Evolutionary conservation across 2,329 filamentous ascomycete species (phyloP), one percentile per base, ranked within the genome.

Genomic region (Pseudofabraea citricarpa): DNA sequence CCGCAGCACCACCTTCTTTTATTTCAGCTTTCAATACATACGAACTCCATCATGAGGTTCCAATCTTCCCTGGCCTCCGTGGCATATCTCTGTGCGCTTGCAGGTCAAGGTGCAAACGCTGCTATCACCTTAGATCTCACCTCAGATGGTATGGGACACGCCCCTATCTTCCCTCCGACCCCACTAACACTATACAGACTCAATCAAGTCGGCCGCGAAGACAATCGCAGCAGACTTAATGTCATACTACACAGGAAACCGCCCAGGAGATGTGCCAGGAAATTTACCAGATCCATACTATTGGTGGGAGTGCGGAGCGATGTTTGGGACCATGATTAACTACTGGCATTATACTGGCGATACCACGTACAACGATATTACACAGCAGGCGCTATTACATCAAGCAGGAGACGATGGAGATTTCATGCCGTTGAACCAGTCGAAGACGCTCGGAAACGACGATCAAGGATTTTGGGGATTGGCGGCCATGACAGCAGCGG

Each of bases 401-500:
- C 88, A 94, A 64, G 78, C 82, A 44, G 87, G 87, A 45, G 72
- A 77, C 1, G 71, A 84, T 56, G 70, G 79, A 42, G 81, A 90
- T 59, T 93, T 84, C 61, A 90, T 91, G 80, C 87, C 88, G 5
- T 67, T 72, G 3, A 85, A 86, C 55, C 81, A 86, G 64, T 83
- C 81, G 4, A 64, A 75, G 39, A 56, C 56, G 7, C 40, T 55
- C 27, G 83, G 84, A 47, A 88, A 88, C 55, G 84, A 88, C 50
- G 85, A 88, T 55, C 84, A 88, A 63, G 56, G 81, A 3, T 87
- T 87, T 55, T 88, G 84, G 84, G 83, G 72, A 4, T 73, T 87
- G 51, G 74, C 83, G 2, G 80, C 79, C 47, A 83, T 88, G 78
- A 72, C 75, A 1, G 84, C 84, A 1, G 78, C 83, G 44, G 84